These are phyloP conservation scores for Ceratobasidium sp. DNA, from an alignment of 1,284 basidiomycete species.

Conservation along the genomic window DNA sequence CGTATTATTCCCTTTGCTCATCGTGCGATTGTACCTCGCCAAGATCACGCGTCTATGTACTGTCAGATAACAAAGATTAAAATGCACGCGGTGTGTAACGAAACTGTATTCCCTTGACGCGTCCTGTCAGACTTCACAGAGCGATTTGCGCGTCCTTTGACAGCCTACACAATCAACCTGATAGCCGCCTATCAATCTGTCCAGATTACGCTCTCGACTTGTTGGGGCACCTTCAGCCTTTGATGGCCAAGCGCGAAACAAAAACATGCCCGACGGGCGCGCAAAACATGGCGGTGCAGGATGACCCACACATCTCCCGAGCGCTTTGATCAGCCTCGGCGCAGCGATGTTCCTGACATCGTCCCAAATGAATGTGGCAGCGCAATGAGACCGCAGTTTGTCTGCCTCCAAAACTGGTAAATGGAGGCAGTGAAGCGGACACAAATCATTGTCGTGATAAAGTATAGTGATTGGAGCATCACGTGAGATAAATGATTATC, in stretches of 20 bases:
- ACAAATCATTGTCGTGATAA: too few relatives aligned
- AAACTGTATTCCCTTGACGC: neutral
- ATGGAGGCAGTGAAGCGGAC: too few relatives aligned
- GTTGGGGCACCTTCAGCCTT: slow-evolving; percentile 10
- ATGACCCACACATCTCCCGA: neutral
- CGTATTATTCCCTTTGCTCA: neutral
- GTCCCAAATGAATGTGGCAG: neutral
- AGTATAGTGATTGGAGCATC: too few relatives aligned
- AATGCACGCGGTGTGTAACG: too few relatives aligned
- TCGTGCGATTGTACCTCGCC: slow-evolving; percentile 39
- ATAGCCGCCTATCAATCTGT: slow-evolving; percentile 15
- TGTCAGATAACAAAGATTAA: slow-evolving; percentile 20
- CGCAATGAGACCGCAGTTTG: neutral
- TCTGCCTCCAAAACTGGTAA: neutral
- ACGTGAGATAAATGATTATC: neutral
- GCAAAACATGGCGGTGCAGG: neutral
- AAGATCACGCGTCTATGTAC: slow-evolving; percentile 18
- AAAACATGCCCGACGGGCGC: neutral
- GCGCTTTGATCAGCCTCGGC: neutral
- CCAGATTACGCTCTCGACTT: neutral
- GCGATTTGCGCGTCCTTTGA: neutral
- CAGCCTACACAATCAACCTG: neutral
- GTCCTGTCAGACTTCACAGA: neutral
- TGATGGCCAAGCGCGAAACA: neutral
- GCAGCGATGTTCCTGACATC: neutral